Evolutionary conservation across 2,329 filamentous ascomycete genomes (phyloP), one percentile per base, ranked within the genome.

Genomic region (Aureobasidium sp.): DNA sequence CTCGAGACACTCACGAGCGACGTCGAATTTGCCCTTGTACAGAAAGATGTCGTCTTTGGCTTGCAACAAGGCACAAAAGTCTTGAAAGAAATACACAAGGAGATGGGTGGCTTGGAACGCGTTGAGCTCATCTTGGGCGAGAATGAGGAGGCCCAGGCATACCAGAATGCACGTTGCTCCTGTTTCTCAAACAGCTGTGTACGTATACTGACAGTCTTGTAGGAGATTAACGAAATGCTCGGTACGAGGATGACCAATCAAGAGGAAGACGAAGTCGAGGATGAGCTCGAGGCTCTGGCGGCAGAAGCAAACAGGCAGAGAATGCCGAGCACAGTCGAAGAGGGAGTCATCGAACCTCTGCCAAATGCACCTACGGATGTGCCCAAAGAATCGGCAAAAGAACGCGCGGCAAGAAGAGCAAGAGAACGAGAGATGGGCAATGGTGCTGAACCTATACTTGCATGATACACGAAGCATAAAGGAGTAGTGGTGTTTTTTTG

Each of bases 211-310:
- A 67, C 59, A 21, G 32, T 1, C 7, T 2, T 67, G 66, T 69
- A 96, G 89, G 93, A 99, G 79, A 84, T 99, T 68, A 94, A 88
- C 76, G 90, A 96, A 54, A 89, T 97, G 83, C 84, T 99, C 3
- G 89, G 87, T 37, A 89, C 89, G 13, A 85, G 87, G 68, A 92
- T 99, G 78, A 90, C 91, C 14, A 94, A 91, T 70, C 89, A 95
- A 69, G 94, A 99, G 75, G 94, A 99, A 74, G 93, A 97, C 71
- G 94, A 97, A 70, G 94, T 99, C 37, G 94, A 99, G 73, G 92
- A 97, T 70, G 94, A 99, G 77, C 79, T 99, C 58, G 90, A 89
- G 61, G 87, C 86, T 1, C 80, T 99, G 66, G 89, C 92, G 73
- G 80, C 79, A 44, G 85, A 92, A 70, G 73, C 85, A 59, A 74